Percentiles rank a stretch among this genome's conserved stretches.
Evolutionary conservation across 306 rosid species (phyloP).

Genomic region (Fragaria ananassa): DNA sequence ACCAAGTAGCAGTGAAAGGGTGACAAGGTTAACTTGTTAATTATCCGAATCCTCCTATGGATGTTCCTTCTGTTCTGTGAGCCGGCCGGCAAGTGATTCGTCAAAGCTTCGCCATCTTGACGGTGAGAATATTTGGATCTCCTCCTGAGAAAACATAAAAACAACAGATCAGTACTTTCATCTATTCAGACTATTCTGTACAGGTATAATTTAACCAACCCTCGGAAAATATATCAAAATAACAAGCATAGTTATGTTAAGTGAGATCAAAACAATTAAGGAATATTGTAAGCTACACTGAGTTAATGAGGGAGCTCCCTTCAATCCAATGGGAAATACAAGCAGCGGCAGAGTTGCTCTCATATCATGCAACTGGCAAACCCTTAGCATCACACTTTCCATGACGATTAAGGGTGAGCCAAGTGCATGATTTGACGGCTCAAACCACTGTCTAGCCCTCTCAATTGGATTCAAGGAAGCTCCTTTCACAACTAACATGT

Average conservation of each 20-base stretch:
- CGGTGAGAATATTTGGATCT: not conserved
- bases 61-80: not conserved
- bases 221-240: not conserved
- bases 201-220: not conserved
- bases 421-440: not conserved
- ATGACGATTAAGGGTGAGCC: not conserved
- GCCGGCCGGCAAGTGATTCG: not conserved
- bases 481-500: not conserved
- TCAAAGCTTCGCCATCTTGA: not conserved
- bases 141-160: not conserved
- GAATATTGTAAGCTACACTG: not conserved
- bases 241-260: no score
- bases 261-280: not conserved
- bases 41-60: not conserved
- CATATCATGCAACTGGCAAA: not conserved
- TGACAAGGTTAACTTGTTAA: not conserved
- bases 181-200: not conserved
- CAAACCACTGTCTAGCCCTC: not conserved
- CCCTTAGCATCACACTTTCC: not conserved
- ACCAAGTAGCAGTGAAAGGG: not conserved
- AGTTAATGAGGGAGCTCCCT: not conserved
- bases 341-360: not conserved
- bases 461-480: not conserved
- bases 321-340: not conserved
- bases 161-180: not conserved